A percentile compares a stretch with the other conserved stretches of the same genome.
phyloP scores from a whole-genome alignment of 2,329 filamentous ascomycete genomes.

The Fusarium odoratissimum region DNA sequence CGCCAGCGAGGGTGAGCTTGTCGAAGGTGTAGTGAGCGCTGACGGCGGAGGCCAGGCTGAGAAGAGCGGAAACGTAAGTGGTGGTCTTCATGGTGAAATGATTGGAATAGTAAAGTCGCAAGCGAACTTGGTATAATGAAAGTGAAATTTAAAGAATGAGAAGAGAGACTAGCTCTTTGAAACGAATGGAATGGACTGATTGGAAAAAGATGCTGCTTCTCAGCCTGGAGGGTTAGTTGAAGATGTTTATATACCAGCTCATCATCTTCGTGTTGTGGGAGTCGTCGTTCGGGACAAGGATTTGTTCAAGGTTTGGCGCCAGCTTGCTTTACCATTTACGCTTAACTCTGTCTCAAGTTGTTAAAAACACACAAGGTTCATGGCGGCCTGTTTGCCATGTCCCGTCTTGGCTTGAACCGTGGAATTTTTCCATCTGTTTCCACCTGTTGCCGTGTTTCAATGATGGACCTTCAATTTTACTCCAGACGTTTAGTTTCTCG shows the following conservation, averaged over 20 bases:
- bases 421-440: not conserved
- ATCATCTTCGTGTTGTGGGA: not conserved
- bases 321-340: not conserved
- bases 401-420: not conserved
- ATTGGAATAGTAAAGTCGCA: slow-evolving; percentile 3
- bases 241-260: slow-evolving; percentile 3
- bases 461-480: not conserved
- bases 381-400: not conserved
- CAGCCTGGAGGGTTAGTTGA: not conserved
- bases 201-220: slow-evolving; percentile 9
- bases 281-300: not conserved
- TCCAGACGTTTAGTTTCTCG: slow-evolving; percentile 16
- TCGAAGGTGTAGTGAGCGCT: slow-evolving; percentile 25
- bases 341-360: slow-evolving; percentile 5
- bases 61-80: slow-evolving; percentile 13
- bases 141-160: slow-evolving; percentile 12
- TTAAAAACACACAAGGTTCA: not conserved
- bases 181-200: slow-evolving; percentile 23
- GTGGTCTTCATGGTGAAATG: slow-evolving; percentile 22
- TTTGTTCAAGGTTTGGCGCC: not conserved
- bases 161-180: slow-evolving; percentile 24
- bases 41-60: slow-evolving; percentile 14
- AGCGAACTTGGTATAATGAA: slow-evolving; percentile 15
- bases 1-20: slow-evolving; percentile 6
- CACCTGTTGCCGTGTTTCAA: not conserved